These are phyloP conservation scores for Hypsizygus marmoreus DNA, from an alignment of 768 basidiomycete species.

Conservation along the genomic window DNA sequence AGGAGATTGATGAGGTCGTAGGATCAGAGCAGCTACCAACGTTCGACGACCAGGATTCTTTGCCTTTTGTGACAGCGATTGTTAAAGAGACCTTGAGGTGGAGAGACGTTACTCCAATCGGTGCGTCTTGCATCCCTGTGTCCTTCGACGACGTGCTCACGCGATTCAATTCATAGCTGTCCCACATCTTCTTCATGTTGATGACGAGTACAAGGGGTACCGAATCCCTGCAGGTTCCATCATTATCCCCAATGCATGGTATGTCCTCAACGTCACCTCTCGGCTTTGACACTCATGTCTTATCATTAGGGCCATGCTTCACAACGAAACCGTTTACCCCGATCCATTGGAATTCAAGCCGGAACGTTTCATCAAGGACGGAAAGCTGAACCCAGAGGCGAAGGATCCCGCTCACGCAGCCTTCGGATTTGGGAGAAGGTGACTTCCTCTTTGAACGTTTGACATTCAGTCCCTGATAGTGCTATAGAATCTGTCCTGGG, in stretches of 20 bases:
- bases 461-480: neutral
- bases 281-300: constrained; percentile 23
- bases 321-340: constrained; percentile 33
- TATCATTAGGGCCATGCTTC: constrained; percentile 33
- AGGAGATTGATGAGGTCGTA: constrained; percentile 29
- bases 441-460: neutral
- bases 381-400: constrained; percentile 16
- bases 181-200: constrained; percentile 22
- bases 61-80: constrained; percentile 17
- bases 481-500: constrained; percentile 34
- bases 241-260: constrained; percentile 37
- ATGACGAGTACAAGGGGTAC: constrained; percentile 28
- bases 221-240: constrained; percentile 36
- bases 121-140: neutral
- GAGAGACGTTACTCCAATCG: constrained; percentile 7
- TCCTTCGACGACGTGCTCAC: too few species aligned
- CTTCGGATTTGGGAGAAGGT: constrained; percentile 29
- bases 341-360: constrained; percentile 36
- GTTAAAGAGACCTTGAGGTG: constrained; percentile 17
- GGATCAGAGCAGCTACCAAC: constrained; percentile 11
- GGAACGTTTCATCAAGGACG: constrained; percentile 37
- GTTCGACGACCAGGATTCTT: constrained; percentile 3
- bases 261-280: constrained; percentile 26
- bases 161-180: constrained; percentile 19
- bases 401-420: constrained; percentile 18